These are phyloP conservation scores for Zoysia japonica DNA, from an alignment of 176 grass and related monocot species.

Conservation along the genomic window DNA sequence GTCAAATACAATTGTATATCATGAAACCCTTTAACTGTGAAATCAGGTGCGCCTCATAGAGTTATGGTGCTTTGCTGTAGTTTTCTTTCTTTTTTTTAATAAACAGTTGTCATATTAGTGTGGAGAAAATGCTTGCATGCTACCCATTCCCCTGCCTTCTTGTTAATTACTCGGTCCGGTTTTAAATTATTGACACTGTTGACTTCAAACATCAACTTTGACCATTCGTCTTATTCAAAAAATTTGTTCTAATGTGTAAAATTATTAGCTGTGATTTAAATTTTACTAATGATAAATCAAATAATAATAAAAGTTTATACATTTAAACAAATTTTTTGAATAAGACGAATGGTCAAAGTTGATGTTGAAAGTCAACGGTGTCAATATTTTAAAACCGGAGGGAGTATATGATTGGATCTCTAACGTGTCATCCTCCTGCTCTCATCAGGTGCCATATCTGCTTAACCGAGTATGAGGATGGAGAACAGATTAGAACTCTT, in stretches of 20 bases:
- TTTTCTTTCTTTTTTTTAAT: background rate
- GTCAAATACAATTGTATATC: background rate
- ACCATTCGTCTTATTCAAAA: no score
- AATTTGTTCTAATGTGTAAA: no score
- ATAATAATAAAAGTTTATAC: no score
- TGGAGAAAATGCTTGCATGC: background rate
- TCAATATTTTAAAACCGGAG: no score
- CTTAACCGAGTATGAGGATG: slow-evolving; percentile 88
- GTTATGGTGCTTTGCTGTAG: background rate
- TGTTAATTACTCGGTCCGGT: no score
- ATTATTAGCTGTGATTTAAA: no score
- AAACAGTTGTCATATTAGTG: background rate
- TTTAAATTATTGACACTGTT: no score
- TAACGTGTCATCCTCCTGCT: slow-evolving; percentile 8
- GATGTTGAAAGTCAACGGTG: no score
- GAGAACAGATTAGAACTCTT: slow-evolving; percentile 82
- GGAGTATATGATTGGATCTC: background rate
- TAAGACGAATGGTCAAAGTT: no score
- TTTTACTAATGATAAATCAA: no score
- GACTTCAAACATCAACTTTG: no score
- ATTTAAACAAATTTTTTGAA: no score
- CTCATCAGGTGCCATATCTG: slow-evolving; percentile 87
- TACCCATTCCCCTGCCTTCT: background rate
- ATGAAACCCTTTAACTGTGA: background rate
- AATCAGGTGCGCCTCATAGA: background rate